Base-by-base conservation (phyloP, 345 rosid genomes). In the Populus tremula region DNA sequence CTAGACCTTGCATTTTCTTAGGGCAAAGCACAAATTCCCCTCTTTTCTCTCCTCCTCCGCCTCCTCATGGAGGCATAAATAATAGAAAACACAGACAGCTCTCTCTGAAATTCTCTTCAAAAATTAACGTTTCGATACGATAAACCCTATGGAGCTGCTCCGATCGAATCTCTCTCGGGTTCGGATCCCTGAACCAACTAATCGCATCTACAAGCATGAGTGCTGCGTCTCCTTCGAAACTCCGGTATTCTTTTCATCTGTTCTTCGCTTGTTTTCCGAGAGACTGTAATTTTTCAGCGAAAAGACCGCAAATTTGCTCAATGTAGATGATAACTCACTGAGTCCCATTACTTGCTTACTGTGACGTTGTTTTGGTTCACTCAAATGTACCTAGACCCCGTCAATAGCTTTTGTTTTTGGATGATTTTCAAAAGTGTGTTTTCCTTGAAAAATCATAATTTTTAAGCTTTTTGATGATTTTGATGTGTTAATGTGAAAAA, bases 181-280 rank as follows among this genome's bases (percentile, higher is more conserved):
- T 76, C 98, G 98, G 91, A 92, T 96, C 84, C 98, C 98, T 8
- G 99, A 96, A 80, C 99, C 98, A 3, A 94, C 99, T 63, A 92
- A 91, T 73, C 99, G 98, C 78, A 87, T 92, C 90, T 96, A 90
- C 91, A 96, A 96, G 84, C 93, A 92, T 17, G 98, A 96, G 86
- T 96, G 99, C 85, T 91, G 98, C 88, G 69, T 94, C 90, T 89
- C 98, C 78, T 96, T 92, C 85, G 99, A 91, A 66, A 83, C 97
- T 83, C 97, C 94, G 89, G 98, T 96, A 87, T 27, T 77, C 6
- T 64, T 49, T 36, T 45, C 47, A 41, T 5, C 54, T 54, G 36
- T 35, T 43, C 33, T 68, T n/a, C 29, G 36, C 70, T 79, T 73
- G 53, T 6, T 80, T 76, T 43, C 35, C 71, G 35, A 38, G 35